Conservation (phyloP, 2,329 filamentous ascomycete species). For the Penicillium sp. region DNA sequence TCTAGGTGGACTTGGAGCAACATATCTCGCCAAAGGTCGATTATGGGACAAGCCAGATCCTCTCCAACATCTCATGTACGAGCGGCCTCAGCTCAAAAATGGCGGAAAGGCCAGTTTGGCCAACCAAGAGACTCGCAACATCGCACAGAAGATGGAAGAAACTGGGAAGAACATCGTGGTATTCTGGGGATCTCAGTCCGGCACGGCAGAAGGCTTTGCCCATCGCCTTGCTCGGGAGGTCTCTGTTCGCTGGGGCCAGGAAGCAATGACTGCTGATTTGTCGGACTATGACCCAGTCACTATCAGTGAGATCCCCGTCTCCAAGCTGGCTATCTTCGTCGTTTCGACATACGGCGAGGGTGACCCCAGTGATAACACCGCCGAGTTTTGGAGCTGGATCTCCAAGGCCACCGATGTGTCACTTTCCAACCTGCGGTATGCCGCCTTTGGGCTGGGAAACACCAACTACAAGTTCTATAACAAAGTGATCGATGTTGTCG, state of each 20-base stretch:
- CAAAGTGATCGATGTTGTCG: conserved; percentile 84
- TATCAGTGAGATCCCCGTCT: conserved; percentile 74
- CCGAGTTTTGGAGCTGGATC: conserved; percentile 87
- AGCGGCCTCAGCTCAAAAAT: conserved; percentile 50
- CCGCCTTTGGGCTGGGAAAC: conserved; percentile 90
- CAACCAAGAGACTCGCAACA: conserved; percentile 47
- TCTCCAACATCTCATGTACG: conserved; percentile 51
- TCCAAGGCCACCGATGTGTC: conserved; percentile 70
- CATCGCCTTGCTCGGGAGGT: conserved; percentile 88
- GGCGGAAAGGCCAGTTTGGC: conserved; percentile 19
- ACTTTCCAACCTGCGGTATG: conserved; percentile 73
- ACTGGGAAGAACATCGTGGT: conserved; percentile 72
- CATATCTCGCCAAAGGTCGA: conserved; percentile 47
- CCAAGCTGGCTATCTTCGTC: conserved; percentile 86
- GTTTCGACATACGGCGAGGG: conserved; percentile 94
- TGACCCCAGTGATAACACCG: conserved; percentile 92
- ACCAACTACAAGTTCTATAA: conserved; percentile 99
- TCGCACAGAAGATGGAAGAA: conserved; percentile 48
- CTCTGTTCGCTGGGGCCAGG: conserved; percentile 85
- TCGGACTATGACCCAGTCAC: conserved; percentile 93
- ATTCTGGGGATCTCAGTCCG: conserved; percentile 94
- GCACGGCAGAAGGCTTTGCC: conserved; percentile 92
- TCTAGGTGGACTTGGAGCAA: conserved; percentile 37
- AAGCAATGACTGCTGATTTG: conserved; percentile 89
- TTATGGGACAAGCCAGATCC: conserved; percentile 55